Evolutionary conservation across 2,329 filamentous ascomycete species (phyloP).

Genomic region (Sclerotinia nivalis): DNA sequence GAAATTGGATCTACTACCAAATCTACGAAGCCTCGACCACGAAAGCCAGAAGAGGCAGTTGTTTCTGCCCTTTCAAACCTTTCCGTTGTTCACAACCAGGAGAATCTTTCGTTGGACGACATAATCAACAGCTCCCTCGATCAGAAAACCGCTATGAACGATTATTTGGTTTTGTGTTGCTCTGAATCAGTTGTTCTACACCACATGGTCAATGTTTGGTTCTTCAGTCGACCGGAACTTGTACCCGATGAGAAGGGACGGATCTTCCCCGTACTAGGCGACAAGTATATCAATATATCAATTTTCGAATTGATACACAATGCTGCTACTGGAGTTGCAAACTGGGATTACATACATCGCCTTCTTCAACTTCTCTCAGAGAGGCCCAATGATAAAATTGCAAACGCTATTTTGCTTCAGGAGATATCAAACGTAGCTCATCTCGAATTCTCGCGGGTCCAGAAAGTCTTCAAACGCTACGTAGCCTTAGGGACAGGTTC

Average conservation of each 20-base stretch:
- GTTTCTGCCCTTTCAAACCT: slow-evolving; percentile 42
- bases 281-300: slow-evolving; percentile 47
- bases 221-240: slow-evolving; percentile 39
- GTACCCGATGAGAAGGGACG: slow-evolving; percentile 50
- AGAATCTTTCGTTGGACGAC: slow-evolving; percentile 41
- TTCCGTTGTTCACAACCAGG: slow-evolving; percentile 31
- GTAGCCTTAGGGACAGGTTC: slow-evolving; percentile 43
- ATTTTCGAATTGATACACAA: slow-evolving; percentile 46
- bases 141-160: slow-evolving; percentile 42
- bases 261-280: slow-evolving; percentile 42
- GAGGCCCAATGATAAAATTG: slow-evolving; percentile 36
- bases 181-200: slow-evolving; percentile 19
- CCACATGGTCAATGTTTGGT: slow-evolving; percentile 21
- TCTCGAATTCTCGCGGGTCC: slow-evolving; percentile 46
- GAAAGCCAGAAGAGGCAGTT: slow-evolving; percentile 40
- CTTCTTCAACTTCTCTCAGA: slow-evolving; percentile 42
- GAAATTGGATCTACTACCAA: slow-evolving; percentile 43
- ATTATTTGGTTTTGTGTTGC: slow-evolving; percentile 41
- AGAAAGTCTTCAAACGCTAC: slow-evolving; percentile 46
- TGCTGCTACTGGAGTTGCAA: slow-evolving; percentile 17
- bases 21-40: slow-evolving; percentile 33
- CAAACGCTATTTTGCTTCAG: slow-evolving; percentile 45
- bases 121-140: slow-evolving; percentile 41
- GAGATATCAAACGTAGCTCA: slow-evolving; percentile 50
- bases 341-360: slow-evolving; percentile 25